Percentiles rank a stretch among this genome's conserved stretches.
These are phyloP conservation scores for Clitopilus hobsonii DNA, from an alignment of 768 basidiomycete species.

Conservation along the genomic window DNA sequence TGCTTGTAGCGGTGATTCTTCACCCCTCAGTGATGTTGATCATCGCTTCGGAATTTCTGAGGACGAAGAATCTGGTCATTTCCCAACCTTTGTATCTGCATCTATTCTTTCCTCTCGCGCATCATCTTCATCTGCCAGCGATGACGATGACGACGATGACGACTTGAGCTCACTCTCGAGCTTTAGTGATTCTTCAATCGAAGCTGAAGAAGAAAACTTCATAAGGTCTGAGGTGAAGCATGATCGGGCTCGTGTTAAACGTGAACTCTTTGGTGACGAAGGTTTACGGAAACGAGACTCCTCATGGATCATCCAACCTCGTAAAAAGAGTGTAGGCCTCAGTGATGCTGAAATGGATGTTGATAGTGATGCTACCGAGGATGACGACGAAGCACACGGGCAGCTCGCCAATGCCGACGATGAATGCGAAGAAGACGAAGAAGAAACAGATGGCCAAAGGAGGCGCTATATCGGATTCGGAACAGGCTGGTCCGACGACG, in stretches of 20 bases:
- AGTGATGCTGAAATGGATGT: constrained; percentile 65
- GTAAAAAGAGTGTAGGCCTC: constrained; percentile 64
- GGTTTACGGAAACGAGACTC: constrained; percentile 35
- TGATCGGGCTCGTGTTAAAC: constrained; percentile 50
- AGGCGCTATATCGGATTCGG: constrained; percentile 57
- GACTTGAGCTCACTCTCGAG: background rate
- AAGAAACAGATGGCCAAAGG: constrained; percentile 40
- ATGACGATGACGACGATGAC: constrained; percentile 26
- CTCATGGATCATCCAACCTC: constrained; percentile 66
- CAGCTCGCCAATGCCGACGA: constrained; percentile 23
- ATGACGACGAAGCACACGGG: constrained; percentile 39
- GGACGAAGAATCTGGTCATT: constrained; percentile 32
- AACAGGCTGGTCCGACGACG: constrained; percentile 71
- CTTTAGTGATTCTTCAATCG: constrained; percentile 47
- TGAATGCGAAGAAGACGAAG: constrained; percentile 36
- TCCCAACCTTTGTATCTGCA: constrained; percentile 69
- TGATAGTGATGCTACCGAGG: constrained; percentile 55
- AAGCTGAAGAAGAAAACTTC: constrained; percentile 60
- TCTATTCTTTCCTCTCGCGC: constrained; percentile 47
- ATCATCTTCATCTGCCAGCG: constrained; percentile 32
- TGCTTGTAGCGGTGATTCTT: constrained; percentile 19
- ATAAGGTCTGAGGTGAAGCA: constrained; percentile 40
- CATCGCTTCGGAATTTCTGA: constrained; percentile 21
- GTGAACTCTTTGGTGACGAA: constrained; percentile 57
- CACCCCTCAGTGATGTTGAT: constrained; percentile 35